Evolutionary conservation across 2,329 filamentous ascomycete genomes (phyloP), one percentile per base, ranked within the genome.

Genomic region (Coniosporium tulheliwenetii): DNA sequence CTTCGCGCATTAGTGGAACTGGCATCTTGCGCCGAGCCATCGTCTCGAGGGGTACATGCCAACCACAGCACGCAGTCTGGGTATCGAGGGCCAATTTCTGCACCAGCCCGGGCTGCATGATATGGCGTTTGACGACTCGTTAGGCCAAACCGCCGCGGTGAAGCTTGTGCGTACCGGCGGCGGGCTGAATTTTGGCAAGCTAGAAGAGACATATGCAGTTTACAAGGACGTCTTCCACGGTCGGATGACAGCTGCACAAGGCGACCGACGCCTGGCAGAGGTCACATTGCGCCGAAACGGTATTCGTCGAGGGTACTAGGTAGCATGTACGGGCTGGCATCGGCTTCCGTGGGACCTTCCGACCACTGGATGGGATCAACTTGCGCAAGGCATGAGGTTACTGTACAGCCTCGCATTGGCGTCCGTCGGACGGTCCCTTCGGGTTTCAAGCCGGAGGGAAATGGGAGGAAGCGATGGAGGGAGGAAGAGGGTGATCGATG

Each of bases 41-140:
- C 79, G 87, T 10, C 66, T 95, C 14, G 87, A 95, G 59, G 82
- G 93, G 55, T 94, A 93, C 58, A 79, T 95, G 75, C 79, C 73
- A 46, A 93, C 89, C 82, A 86, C 83, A 7, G 80, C 87, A 1
- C 73, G 83, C n/a, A 83, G 91, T 1, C 71, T 95, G 33, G 83
- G 87, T 57, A 87, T 94, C 12, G 82, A 93, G 48, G 81, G 81
- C 5, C 85, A 93, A 52, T 94, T 91, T 50, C 64, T 94, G 15
- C 95, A 94, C 55, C 75, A 94, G 30, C 86, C 87, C 0, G 84
- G 84, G 0, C 91, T 84, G 53, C 95, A 95, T 87, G 83, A 95
- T 42, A 81, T 94, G 54, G 89, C 85, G 4, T 94, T 95, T 53
- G 86, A 77, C 52, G 83, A 89, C 58, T 61, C 64, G 4, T 62